These are phyloP conservation scores for Antitrichia curtipendula DNA, from an alignment of 225 moss, liverwort and hornwort species.

Conservation along the genomic window DNA sequence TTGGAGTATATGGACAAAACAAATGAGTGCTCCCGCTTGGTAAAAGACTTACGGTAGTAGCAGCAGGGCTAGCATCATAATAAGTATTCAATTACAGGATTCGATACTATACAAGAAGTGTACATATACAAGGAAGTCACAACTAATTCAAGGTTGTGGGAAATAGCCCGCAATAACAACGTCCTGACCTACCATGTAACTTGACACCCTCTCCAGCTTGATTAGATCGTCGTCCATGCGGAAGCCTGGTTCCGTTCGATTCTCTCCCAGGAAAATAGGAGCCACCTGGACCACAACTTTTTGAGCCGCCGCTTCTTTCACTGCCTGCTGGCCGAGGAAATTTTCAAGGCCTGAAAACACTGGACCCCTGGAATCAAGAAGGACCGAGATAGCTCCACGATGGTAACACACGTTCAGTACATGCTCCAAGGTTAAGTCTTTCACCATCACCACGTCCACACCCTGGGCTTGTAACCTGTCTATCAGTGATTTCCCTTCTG, in stretches of 20 bases:
- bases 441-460: constrained; percentile 64
- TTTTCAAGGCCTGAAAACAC: constrained; percentile 42
- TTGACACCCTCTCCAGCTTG: constrained; percentile 52
- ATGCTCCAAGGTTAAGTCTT: constrained; percentile 41
- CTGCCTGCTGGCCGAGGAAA: constrained; percentile 43
- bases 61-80: neutral
- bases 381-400: constrained; percentile 59
- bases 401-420: constrained; percentile 46
- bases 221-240: constrained; percentile 23
- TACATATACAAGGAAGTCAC: neutral
- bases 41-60: neutral
- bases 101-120: neutral
- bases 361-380: constrained; percentile 63
- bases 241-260: constrained; percentile 32
- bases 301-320: constrained; percentile 37
- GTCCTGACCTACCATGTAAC: constrained; percentile 32
- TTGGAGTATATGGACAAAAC: neutral
- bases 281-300: constrained; percentile 68
- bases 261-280: constrained; percentile 49
- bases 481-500: neutral
- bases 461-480: constrained; percentile 39
- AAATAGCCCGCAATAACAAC: constrained; percentile 73
- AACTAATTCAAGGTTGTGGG: neutral
- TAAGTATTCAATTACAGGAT: neutral
- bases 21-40: neutral